Evolutionary conservation across 768 basidiomycete species (phyloP).

Genomic region (Psilocybe subaeruginosa): DNA sequence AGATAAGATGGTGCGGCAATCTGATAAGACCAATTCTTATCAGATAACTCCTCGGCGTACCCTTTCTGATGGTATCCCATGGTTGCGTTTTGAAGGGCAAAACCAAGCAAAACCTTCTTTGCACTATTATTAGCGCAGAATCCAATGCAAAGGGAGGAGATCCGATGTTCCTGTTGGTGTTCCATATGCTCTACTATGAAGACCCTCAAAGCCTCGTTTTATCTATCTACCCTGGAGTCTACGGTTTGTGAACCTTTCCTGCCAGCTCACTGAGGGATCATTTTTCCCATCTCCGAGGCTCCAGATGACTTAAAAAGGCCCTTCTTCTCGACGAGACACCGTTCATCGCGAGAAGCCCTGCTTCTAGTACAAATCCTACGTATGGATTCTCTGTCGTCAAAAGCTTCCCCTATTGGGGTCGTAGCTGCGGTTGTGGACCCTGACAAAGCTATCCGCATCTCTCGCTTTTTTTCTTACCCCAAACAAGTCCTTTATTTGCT

Average conservation of each 20-base stretch:
- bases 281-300: neutral
- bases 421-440: constrained; percentile 15
- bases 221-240: neutral
- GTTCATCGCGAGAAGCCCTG: neutral
- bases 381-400: neutral
- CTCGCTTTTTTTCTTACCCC: constrained; percentile 36
- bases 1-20: constrained; percentile 21
- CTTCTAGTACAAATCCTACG: neutral
- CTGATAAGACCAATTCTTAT: constrained; percentile 21
- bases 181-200: neutral
- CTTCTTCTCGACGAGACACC: neutral
- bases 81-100: neutral
- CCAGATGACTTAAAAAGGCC: neutral
- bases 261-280: neutral
- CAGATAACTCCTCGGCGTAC: constrained; percentile 20
- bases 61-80: neutral
- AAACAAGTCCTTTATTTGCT: constrained; percentile 45
- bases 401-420: neutral
- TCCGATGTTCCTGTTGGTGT: constrained; percentile 4
- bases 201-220: neutral
- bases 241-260: neutral
- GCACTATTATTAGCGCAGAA: constrained; percentile 12
- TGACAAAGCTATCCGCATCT: constrained; percentile 29
- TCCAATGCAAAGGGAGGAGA: neutral
- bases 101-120: neutral